These are phyloP conservation scores for Euphorbia pulcherrima DNA, from an alignment of 345 rosid genomes.

Conservation along the genomic window DNA sequence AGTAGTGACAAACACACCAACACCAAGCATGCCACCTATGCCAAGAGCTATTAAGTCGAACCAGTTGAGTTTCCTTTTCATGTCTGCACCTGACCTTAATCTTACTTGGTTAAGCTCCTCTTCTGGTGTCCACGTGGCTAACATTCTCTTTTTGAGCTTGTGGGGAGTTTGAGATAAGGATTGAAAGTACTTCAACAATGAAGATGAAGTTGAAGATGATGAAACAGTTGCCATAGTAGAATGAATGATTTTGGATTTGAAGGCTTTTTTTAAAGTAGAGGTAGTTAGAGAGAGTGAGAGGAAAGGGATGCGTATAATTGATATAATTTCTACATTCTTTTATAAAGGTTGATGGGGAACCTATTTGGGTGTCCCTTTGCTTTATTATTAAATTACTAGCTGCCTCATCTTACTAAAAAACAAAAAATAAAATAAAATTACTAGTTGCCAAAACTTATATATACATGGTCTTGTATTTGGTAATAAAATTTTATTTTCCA, in stretches of 20 bases:
- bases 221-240: conserved; percentile 27
- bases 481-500: too few relatives aligned
- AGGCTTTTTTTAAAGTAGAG: too few relatives aligned
- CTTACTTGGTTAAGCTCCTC: conserved; percentile 81
- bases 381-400: too few relatives aligned
- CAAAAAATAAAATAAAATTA: too few relatives aligned
- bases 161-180: conserved; percentile 81
- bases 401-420: too few relatives aligned
- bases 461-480: too few relatives aligned
- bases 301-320: background rate
- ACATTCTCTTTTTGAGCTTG: conserved; percentile 74
- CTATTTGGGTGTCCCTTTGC: conserved; percentile 22
- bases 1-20: conserved; percentile 85
- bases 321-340: conserved; percentile 28
- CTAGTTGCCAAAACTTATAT: too few relatives aligned
- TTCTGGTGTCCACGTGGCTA: conserved; percentile 91
- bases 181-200: conserved; percentile 43
- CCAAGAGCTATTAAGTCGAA: conserved; percentile 87
- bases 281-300: background rate
- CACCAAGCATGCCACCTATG: conserved; percentile 92
- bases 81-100: conserved; percentile 89
- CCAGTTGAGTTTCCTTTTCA: conserved; percentile 85
- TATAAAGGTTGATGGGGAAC: conserved; percentile 29
- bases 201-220: conserved; percentile 14
- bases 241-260: conserved; percentile 3